Evolutionary conservation across 2,329 filamentous ascomycete species (phyloP).

Genomic region (Tolypocladium tropicale): DNA sequence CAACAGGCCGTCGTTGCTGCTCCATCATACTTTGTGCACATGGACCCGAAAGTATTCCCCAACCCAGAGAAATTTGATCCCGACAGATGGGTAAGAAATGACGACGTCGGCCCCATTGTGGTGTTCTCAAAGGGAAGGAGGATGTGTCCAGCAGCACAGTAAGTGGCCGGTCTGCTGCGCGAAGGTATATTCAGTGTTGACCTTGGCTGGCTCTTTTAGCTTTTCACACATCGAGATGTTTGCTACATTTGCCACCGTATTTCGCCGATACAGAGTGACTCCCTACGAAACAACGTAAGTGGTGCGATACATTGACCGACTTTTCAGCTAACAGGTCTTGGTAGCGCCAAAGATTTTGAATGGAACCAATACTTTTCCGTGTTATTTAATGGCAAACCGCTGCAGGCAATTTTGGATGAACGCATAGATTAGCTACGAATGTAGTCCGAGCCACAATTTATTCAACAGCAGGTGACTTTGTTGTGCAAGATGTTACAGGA

Average conservation of each 20-base stretch:
- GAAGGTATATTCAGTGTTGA: not conserved
- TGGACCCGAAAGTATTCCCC: not conserved
- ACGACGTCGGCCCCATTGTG: not conserved
- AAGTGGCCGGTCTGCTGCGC: not conserved
- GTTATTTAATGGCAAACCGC: not conserved
- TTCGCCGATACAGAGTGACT: not conserved
- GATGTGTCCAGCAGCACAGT: not conserved
- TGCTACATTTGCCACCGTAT: not conserved
- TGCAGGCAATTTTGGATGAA: not conserved
- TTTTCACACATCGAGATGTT: not conserved
- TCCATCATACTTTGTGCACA: not conserved
- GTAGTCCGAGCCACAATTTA: not conserved
- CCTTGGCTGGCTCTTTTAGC: not conserved
- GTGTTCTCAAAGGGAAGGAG: not conserved
- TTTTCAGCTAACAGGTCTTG: not conserved
- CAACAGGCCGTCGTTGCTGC: not conserved
- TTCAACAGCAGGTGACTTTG: too few species aligned
- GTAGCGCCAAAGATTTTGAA: not conserved
- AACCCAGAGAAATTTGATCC: not conserved
- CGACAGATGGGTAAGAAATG: not conserved
- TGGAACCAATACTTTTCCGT: not conserved
- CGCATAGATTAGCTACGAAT: not conserved
- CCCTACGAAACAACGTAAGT: not conserved
- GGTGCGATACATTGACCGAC: not conserved
- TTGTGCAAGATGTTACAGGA: too few species aligned